phyloP scores from a whole-genome alignment of 495 filamentous ascomycete genomes.

The Tuber indicum region DNA sequence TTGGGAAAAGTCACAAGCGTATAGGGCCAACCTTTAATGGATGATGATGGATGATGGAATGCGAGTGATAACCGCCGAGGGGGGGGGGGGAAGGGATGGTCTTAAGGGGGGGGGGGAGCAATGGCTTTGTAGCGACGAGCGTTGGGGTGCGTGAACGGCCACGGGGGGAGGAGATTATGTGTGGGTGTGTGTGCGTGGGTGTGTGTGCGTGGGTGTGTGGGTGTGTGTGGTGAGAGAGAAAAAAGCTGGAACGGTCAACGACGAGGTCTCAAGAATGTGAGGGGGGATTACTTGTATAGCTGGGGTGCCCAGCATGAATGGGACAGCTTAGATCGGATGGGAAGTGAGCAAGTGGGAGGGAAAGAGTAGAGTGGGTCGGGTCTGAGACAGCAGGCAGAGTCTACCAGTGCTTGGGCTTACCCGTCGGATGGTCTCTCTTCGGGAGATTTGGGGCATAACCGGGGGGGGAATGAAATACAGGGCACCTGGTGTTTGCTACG shows the following conservation, averaged over 20 bases:
- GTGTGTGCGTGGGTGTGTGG: not conserved
- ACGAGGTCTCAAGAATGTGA: conserved; percentile 18
- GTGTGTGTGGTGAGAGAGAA: conserved; percentile 20
- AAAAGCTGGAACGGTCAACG: conserved; percentile 20
- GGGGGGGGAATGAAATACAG: conserved; percentile 9
- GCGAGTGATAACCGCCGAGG: conserved; percentile 4
- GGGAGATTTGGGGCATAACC: conserved; percentile 34
- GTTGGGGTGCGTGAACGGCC: conserved; percentile 12
- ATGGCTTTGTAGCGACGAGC: conserved; percentile 35
- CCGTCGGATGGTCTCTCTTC: conserved; percentile 32
- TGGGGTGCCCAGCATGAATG: conserved; percentile 16
- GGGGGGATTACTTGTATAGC: conserved; percentile 15
- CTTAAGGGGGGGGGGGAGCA: conserved; percentile 25
- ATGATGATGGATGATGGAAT: conserved; percentile 15
- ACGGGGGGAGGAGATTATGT: conserved; percentile 10
- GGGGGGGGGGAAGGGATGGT: not conserved
- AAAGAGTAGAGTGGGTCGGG: conserved; percentile 27
- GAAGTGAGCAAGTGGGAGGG: conserved; percentile 18
- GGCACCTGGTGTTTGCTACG: conserved; percentile 6
- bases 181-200: conserved; percentile 14
- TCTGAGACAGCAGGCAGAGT: conserved; percentile 24
- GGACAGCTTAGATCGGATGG: conserved; percentile 20
- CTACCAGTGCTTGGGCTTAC: conserved; percentile 36
- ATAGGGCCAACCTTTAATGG: conserved; percentile 4
- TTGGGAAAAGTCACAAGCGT: conserved; percentile 5